These are phyloP conservation scores for Zygosaccharomyces rouxii DNA, from an alignment of 805 yeast genomes.

Conservation along the genomic window DNA sequence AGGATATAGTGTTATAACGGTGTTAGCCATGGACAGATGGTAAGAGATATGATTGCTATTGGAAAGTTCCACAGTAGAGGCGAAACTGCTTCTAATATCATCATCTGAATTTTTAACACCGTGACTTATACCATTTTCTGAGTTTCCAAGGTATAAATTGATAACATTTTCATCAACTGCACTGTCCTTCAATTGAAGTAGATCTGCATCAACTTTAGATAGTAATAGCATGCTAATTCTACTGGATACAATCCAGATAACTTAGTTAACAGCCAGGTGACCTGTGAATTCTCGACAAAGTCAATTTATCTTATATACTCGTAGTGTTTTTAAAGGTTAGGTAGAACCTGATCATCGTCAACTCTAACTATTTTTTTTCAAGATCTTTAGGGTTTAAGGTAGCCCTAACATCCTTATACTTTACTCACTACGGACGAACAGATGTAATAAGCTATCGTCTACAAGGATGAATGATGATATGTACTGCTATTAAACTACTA, in stretches of 20 bases:
- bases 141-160: conserved; percentile 17
- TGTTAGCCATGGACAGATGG: conserved; percentile 23
- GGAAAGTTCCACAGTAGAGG: conserved; percentile 18
- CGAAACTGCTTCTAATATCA: conserved; percentile 18
- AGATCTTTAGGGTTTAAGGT: background rate
- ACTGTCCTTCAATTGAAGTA: conserved; percentile 19
- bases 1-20: conserved; percentile 24
- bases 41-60: conserved; percentile 25
- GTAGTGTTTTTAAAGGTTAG: background rate
- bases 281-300: background rate
- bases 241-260: background rate
- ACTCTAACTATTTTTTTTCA: background rate
- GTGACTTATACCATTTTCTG: conserved; percentile 1
- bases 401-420: background rate
- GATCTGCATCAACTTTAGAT: conserved; percentile 29
- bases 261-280: background rate
- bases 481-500: background rate
- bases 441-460: background rate
- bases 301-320: background rate
- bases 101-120: conserved; percentile 1
- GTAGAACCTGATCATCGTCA: background rate
- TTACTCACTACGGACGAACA: conserved; percentile 3
- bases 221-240: conserved; percentile 11
- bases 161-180: conserved; percentile 14
- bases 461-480: background rate